These are phyloP conservation scores for Ilyonectria mors-panacis DNA, from an alignment of 2,329 filamentous ascomycete species.

Conservation along the genomic window DNA sequence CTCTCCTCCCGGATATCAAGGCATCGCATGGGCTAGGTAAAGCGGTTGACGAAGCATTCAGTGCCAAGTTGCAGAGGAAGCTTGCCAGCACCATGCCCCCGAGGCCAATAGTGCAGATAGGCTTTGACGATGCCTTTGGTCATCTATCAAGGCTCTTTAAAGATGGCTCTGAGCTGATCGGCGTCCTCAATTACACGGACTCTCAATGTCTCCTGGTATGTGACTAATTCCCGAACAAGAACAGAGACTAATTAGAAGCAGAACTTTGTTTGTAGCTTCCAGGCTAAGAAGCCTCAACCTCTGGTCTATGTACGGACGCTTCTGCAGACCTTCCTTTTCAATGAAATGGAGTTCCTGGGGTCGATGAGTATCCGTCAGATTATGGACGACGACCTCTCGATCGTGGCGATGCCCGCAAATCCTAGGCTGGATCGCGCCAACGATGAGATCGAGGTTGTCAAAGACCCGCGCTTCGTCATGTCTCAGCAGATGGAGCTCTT, in stretches of 20 bases:
- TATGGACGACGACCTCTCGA: slow-evolving; percentile 85
- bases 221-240: slow-evolving; percentile 21
- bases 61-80: slow-evolving; percentile 89
- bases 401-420: slow-evolving; percentile 81
- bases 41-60: slow-evolving; percentile 84
- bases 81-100: slow-evolving; percentile 95
- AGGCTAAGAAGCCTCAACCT: slow-evolving; percentile 85
- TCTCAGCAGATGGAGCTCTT: slow-evolving; percentile 81
- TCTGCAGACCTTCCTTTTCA: slow-evolving; percentile 82
- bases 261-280: slow-evolving; percentile 82
- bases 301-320: slow-evolving; percentile 87
- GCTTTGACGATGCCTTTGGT: slow-evolving; percentile 78
- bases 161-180: slow-evolving; percentile 79
- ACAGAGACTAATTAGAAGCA: slow-evolving; percentile 50
- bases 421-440: slow-evolving; percentile 80
- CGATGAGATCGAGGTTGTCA: slow-evolving; percentile 81
- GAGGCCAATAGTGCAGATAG: slow-evolving; percentile 85
- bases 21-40: slow-evolving; percentile 74
- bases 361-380: slow-evolving; percentile 80
- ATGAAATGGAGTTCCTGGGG: slow-evolving; percentile 78
- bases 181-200: slow-evolving; percentile 77
- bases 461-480: slow-evolving; percentile 81
- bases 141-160: slow-evolving; percentile 80
- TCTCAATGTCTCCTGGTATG: slow-evolving; percentile 79
- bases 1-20: slow-evolving; percentile 69